Conservation (phyloP, 805 yeast species). For the Saccharomycopsis fodiens region DNA sequence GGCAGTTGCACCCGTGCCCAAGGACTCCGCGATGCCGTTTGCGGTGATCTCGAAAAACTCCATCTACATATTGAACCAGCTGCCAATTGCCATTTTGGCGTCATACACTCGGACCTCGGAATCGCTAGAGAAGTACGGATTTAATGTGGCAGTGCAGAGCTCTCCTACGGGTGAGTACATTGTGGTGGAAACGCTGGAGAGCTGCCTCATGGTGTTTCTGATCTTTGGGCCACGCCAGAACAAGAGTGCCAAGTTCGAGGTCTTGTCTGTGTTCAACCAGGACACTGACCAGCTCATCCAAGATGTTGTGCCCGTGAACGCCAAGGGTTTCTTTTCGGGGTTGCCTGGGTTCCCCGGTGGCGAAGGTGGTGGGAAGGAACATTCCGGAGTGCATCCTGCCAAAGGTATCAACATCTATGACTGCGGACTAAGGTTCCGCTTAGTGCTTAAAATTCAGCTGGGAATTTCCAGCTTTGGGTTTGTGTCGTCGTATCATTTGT, state of each 20-base stretch:
- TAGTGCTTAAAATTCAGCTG: constrained; percentile 25
- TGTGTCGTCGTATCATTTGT: constrained; percentile 16
- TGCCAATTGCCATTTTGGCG: constrained; percentile 29
- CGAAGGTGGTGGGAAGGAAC: constrained; percentile 5
- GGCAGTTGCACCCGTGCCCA: constrained; percentile 3
- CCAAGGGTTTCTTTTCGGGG: constrained; percentile 7
- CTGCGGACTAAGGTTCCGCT: constrained; percentile 24
- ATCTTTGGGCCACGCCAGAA: constrained; percentile 12
- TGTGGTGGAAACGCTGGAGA: constrained; percentile 30
- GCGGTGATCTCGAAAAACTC: constrained; percentile 28
- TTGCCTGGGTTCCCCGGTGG: constrained; percentile 7
- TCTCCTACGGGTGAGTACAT: constrained; percentile 25
- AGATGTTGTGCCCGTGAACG: constrained; percentile 17
- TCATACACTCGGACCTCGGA: constrained; percentile 29
- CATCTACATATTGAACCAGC: constrained; percentile 28
- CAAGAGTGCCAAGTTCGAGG: constrained; percentile 10
- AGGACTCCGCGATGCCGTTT: constrained; percentile 16
- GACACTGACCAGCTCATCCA: constrained; percentile 15
- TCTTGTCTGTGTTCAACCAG: constrained; percentile 10
- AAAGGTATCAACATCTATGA: constrained; percentile 17
- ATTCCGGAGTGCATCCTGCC: neutral
- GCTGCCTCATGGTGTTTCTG: constrained; percentile 33
- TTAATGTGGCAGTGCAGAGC: constrained; percentile 26
- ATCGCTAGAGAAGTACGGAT: constrained; percentile 33
- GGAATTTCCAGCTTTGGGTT: constrained; percentile 23